Base-by-base conservation (phyloP, 2,329 filamentous ascomycete genomes). In the Monilinia aucupariae region DNA sequence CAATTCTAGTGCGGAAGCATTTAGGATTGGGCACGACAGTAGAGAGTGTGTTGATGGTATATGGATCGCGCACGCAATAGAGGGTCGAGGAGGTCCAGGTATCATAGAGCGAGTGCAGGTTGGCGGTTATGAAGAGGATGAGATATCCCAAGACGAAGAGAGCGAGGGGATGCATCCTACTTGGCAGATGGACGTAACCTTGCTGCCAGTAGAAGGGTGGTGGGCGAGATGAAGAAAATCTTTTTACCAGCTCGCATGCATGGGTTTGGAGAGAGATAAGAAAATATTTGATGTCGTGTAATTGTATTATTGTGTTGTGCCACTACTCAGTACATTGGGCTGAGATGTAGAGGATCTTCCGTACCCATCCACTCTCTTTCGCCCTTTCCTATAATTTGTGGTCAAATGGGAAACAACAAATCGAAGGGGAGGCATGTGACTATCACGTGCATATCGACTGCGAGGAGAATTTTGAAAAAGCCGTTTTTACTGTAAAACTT, bases 1-100 rank as follows among this genome's bases (percentile, higher is more conserved):
- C 84, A 48, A 79, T 73, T 1, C 71, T 71, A 2, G 86, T 80
- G 6, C 79, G 79, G 71, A 88, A 87, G 74, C 85, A 88, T 55
- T 79, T 76, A 2, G 79, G 78, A 2, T 72, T 66, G 0, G 78
- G 75, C 9, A 75, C 66, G 0, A 71, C 68, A 2, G 72, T 65
- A 30, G 75, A 74, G 27, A 80, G 75, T 0, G 80, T 81, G 30
- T 71, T 77, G 54, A 83, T 74, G 4, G 75, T 75, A 32, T 75
- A 72, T n/a, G 65, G 63, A 45, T 65, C 52, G 25, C 68, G 64
- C 4, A 71, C 64, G 53, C 71, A 73, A 56, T 71, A 71, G 12
- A 72, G 64, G 27, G 27, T 45, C 7, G 61, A 63, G 3, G 60
- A 62, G 17, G 39, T 48, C 60, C 52, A 62, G n/a, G 48, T 62